Evolutionary conservation across 2,329 filamentous ascomycete genomes (phyloP).

Genomic region (Colletotrichum eremochloae): DNA sequence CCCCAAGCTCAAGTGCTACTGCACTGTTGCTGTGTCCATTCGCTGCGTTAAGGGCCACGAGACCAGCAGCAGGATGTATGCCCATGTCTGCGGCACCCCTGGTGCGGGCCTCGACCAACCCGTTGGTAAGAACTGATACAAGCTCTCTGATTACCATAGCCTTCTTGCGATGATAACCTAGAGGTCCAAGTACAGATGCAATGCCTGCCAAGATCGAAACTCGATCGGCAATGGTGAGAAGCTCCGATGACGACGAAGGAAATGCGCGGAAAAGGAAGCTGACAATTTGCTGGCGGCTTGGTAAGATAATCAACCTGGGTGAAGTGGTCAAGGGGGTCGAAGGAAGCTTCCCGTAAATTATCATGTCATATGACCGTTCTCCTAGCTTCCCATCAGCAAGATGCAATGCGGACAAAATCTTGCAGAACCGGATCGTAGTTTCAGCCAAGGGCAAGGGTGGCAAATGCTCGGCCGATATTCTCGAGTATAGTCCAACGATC

Average conservation of each 20-base stretch:
- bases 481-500: slow-evolving; percentile 80
- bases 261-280: slow-evolving; percentile 77
- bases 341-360: slow-evolving; percentile 73
- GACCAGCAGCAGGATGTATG: slow-evolving; percentile 90
- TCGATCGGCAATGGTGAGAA: slow-evolving; percentile 80
- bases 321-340: slow-evolving; percentile 64
- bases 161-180: slow-evolving; percentile 90
- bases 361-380: slow-evolving; percentile 71
- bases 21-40: slow-evolving; percentile 64
- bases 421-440: slow-evolving; percentile 79
- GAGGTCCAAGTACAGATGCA: slow-evolving; percentile 82
- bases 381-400: slow-evolving; percentile 74
- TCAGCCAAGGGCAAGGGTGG: slow-evolving; percentile 81
- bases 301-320: slow-evolving; percentile 68
- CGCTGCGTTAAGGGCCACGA: slow-evolving; percentile 77
- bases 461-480: slow-evolving; percentile 77
- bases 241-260: slow-evolving; percentile 74
- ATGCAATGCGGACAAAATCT: slow-evolving; percentile 76
- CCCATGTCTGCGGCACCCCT: slow-evolving; percentile 95
- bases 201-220: slow-evolving; percentile 87
- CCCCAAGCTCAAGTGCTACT: slow-evolving; percentile 71
- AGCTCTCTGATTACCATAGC: slow-evolving; percentile 90
- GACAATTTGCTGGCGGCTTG: slow-evolving; percentile 73
- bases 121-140: slow-evolving; percentile 84
- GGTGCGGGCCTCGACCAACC: slow-evolving; percentile 90